phyloP scores from a whole-genome alignment of 352 stramenopile genomes.

The Globisporangium megalacanthum region DNA sequence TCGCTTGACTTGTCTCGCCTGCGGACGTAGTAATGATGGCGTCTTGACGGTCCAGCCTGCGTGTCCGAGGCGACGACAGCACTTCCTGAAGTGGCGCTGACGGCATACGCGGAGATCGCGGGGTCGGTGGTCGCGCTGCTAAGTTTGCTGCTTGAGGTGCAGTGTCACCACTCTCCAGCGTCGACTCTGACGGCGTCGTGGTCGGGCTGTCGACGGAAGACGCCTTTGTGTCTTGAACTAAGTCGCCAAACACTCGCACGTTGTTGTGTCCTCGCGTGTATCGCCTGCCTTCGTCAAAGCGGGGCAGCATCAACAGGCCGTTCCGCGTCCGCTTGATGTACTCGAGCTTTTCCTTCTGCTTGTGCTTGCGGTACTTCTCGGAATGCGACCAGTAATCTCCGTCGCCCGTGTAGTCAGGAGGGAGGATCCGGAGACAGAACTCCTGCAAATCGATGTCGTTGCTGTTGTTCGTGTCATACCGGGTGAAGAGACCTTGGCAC shows the following conservation, averaged over 20 bases:
- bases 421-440: slow-evolving; percentile 73
- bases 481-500: slow-evolving; percentile 52
- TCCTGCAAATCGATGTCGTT: slow-evolving; percentile 79
- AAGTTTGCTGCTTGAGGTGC: neutral
- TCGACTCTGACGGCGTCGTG: neutral
- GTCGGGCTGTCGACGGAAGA: slow-evolving; percentile 4
- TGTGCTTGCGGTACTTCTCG: slow-evolving; percentile 47
- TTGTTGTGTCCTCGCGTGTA: slow-evolving; percentile 49
- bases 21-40: slow-evolving; percentile 1
- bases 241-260: slow-evolving; percentile 32
- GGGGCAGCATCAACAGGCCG: slow-evolving; percentile 51
- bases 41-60: neutral
- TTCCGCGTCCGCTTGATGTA: slow-evolving; percentile 64
- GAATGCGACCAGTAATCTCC: slow-evolving; percentile 73
- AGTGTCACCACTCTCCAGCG: neutral
- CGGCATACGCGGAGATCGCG: slow-evolving; percentile 13
- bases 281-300: slow-evolving; percentile 47
- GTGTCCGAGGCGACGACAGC: neutral
- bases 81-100: neutral
- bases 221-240: slow-evolving; percentile 18
- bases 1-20: slow-evolving; percentile 6
- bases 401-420: slow-evolving; percentile 74
- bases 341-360: slow-evolving; percentile 40
- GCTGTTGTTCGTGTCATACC: slow-evolving; percentile 76
- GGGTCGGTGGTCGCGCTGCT: slow-evolving; percentile 15